Evolutionary conservation across 148 eudicot genomes (phyloP).

Genomic region (Tetragonia tetragonoides): DNA sequence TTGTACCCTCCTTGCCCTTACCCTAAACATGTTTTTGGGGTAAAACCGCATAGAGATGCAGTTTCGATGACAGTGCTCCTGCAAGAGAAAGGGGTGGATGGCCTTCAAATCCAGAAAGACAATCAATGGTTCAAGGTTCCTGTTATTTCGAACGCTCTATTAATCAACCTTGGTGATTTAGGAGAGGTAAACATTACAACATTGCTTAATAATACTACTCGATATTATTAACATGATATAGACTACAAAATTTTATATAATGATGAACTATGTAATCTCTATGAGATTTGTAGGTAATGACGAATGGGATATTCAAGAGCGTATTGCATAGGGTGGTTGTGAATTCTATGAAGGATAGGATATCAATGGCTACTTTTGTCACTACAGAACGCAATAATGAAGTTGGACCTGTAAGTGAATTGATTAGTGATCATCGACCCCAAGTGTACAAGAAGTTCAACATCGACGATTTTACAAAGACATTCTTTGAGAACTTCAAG

Average conservation of each 20-base stretch:
- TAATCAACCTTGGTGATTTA: slow-evolving; percentile 49
- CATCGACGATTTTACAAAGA: slow-evolving; percentile 19
- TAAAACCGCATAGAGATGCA: slow-evolving; percentile 57
- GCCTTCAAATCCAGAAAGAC: slow-evolving; percentile 51
- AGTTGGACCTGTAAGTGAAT: slow-evolving; percentile 34
- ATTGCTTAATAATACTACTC: not conserved
- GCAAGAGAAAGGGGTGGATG: slow-evolving; percentile 47
- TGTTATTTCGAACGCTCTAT: slow-evolving; percentile 39
- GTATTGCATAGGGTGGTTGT: slow-evolving; percentile 50
- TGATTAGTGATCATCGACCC: slow-evolving; percentile 32
- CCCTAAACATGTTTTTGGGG: slow-evolving; percentile 44
- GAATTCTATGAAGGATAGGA: slow-evolving; percentile 32
- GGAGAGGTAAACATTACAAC: slow-evolving; percentile 35
- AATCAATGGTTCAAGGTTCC: slow-evolving; percentile 51
- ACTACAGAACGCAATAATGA: slow-evolving; percentile 24
- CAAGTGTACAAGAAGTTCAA: slow-evolving; percentile 37
- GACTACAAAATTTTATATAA: too few species aligned
- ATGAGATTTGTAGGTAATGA: slow-evolving; percentile 51
- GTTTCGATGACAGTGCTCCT: slow-evolving; percentile 23
- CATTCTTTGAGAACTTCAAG: slow-evolving; percentile 18
- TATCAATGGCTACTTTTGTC: slow-evolving; percentile 38
- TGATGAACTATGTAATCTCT: not conserved
- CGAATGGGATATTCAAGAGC: slow-evolving; percentile 47
- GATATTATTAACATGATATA: too few species aligned
- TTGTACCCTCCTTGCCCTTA: slow-evolving; percentile 48